Percentiles rank a stretch among this genome's conserved stretches.
These are phyloP conservation scores for Geotrichum reessii DNA, from an alignment of 1,139 yeast species.

Conservation along the genomic window DNA sequence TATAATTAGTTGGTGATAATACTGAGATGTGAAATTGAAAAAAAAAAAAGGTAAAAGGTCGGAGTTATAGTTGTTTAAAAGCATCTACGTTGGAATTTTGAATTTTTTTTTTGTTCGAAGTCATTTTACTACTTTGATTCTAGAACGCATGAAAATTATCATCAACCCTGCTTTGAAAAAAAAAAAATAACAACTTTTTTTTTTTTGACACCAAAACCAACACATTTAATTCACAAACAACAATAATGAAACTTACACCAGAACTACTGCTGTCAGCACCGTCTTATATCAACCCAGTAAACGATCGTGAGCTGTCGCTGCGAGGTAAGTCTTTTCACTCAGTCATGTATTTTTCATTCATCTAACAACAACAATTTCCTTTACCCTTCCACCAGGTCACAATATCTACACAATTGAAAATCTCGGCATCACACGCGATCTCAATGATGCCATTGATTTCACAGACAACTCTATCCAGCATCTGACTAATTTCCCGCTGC, in stretches of 20 bases:
- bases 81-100: not conserved
- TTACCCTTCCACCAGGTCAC: constrained; percentile 27
- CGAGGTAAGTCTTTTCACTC: constrained; percentile 32
- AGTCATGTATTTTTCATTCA: not conserved
- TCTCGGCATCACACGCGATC: constrained; percentile 41
- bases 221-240: too few species aligned
- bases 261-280: constrained; percentile 47
- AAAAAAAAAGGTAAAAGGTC: too few species aligned
- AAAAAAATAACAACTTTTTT: too few species aligned
- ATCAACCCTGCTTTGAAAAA: too few species aligned
- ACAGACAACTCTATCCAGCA: constrained; percentile 58
- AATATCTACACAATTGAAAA: constrained; percentile 42
- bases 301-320: constrained; percentile 43
- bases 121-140: too few species aligned
- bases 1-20: too few species aligned
- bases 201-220: too few species aligned
- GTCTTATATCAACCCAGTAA: constrained; percentile 44
- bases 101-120: not conserved
- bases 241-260: constrained; percentile 50
- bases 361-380: not conserved
- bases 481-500: constrained; percentile 48
- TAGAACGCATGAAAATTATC: too few species aligned
- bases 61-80: too few species aligned
- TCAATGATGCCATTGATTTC: constrained; percentile 54
- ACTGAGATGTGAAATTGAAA: too few species aligned